phyloP scores from a whole-genome alignment of 2,329 filamentous ascomycete species.

The Alternaria alternata region DNA sequence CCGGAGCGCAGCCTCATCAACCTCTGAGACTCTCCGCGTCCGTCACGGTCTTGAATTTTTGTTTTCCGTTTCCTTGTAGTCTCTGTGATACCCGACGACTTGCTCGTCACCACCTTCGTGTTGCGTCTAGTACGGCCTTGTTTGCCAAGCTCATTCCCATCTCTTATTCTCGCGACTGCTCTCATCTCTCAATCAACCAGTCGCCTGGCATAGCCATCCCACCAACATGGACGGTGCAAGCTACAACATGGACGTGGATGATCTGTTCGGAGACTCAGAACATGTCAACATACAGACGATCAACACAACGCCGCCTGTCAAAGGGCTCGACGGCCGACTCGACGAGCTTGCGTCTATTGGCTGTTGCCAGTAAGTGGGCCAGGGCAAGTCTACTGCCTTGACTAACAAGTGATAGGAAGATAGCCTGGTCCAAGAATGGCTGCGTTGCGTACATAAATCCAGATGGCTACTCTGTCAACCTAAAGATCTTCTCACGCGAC shows the following conservation, averaged over 20 bases:
- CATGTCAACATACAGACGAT: constrained; percentile 68
- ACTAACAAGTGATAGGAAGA: constrained; percentile 62
- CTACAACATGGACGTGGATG: constrained; percentile 52
- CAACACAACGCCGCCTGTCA: constrained; percentile 62
- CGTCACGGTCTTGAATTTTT: constrained; percentile 1
- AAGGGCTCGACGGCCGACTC: constrained; percentile 74
- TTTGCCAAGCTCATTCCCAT: constrained; percentile 3
- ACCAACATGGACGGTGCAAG: constrained; percentile 62
- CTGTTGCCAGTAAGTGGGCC: constrained; percentile 78
- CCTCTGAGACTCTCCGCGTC: constrained; percentile 21
- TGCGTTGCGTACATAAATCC: constrained; percentile 82
- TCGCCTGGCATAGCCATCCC: not conserved
- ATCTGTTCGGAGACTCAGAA: constrained; percentile 61
- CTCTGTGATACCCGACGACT: constrained; percentile 33
- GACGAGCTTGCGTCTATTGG: constrained; percentile 79
- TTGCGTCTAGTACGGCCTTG: not conserved
- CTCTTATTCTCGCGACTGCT: constrained; percentile 2
- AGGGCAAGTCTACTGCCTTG: not conserved
- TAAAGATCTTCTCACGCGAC: constrained; percentile 75
- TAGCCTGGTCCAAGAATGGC: constrained; percentile 88
- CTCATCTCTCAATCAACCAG: constrained; percentile 2
- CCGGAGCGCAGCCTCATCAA: constrained; percentile 14
- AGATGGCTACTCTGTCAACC: constrained; percentile 74
- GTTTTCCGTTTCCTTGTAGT: constrained; percentile 10
- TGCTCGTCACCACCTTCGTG: constrained; percentile 5